Percentiles rank a stretch among this genome's conserved stretches.
Conservation (phyloP, 345 rosid genomes). For the Gynandropsis gynandra region DNA sequence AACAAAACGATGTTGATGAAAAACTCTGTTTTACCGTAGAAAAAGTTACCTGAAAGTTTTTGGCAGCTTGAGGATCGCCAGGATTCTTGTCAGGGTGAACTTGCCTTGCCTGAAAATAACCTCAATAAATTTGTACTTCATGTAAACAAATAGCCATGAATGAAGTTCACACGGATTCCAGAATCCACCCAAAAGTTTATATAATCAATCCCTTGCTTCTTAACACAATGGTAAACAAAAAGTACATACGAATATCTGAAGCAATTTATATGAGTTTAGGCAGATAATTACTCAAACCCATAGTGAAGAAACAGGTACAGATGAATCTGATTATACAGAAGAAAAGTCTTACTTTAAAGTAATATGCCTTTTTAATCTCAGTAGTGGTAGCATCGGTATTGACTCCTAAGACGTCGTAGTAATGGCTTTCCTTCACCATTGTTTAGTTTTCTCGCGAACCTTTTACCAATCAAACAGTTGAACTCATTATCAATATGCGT, state of each 20-base stretch:
- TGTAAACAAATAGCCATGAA: too few species aligned
- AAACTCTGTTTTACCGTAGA: background rate
- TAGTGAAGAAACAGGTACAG: background rate
- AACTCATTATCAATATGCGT: too few species aligned
- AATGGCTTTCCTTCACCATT: constrained; percentile 70
- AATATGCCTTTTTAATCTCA: constrained; percentile 91
- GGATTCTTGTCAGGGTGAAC: constrained; percentile 98
- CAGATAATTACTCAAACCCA: constrained; percentile 3
- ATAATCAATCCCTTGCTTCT: background rate
- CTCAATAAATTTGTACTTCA: background rate
- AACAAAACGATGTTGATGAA: background rate
- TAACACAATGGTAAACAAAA: background rate
- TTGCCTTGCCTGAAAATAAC: constrained; percentile 56
- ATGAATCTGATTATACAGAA: too few species aligned
- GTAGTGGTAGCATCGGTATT: constrained; percentile 55
- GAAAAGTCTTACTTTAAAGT: constrained; percentile 55
- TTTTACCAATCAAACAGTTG: too few species aligned
- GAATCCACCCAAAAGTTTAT: background rate
- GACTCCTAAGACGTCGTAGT: constrained; percentile 77
- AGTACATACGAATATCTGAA: background rate
- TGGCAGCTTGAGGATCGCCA: constrained; percentile 82
- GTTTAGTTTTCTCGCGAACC: background rate
- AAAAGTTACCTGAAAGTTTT: constrained; percentile 65
- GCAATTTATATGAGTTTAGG: background rate
- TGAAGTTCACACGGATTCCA: too few species aligned